A percentile compares a stretch with the other conserved stretches of the same genome.
phyloP scores from a whole-genome alignment of 2,329 filamentous ascomycete species.

The Fusarium napiforme region DNA sequence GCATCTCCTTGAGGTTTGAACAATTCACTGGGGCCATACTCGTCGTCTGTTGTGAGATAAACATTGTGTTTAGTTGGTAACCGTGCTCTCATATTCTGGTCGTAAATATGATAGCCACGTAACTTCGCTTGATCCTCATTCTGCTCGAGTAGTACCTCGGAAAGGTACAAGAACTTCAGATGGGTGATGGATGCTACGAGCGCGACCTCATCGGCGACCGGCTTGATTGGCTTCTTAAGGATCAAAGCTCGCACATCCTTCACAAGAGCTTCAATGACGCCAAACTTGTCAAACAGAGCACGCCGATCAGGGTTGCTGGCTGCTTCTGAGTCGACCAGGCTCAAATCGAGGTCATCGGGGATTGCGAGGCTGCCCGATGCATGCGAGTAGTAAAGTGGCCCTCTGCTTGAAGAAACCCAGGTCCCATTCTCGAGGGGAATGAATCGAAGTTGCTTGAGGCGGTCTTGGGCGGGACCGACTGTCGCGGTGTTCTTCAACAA shows the following conservation, averaged over 20 bases:
- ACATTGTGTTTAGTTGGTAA: neutral
- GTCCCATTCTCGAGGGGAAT: conserved; percentile 26
- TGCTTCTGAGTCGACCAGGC: conserved; percentile 18
- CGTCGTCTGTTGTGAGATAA: conserved; percentile 26
- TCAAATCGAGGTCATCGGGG: conserved; percentile 17
- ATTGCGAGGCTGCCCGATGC: conserved; percentile 9
- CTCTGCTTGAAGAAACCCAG: conserved; percentile 26
- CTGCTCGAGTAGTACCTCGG: conserved; percentile 4
- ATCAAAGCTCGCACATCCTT: conserved; percentile 22
- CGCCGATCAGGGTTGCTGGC: conserved; percentile 16
- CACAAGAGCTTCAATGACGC: conserved; percentile 11
- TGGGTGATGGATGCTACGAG: conserved; percentile 12
- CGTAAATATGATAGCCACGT: neutral
- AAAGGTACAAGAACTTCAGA: conserved; percentile 34
- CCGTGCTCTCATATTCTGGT: neutral
- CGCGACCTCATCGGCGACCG: neutral
- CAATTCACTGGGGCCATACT: conserved; percentile 15
- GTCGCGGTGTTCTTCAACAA: neutral
- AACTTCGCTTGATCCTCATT: neutral
- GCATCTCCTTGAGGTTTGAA: neutral
- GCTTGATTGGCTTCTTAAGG: neutral
- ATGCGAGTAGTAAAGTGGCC: conserved; percentile 26
- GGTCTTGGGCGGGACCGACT: neutral
- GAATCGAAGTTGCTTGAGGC: conserved; percentile 9
- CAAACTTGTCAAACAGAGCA: conserved; percentile 25